phyloP scores from a whole-genome alignment of 495 filamentous ascomycete species.

The Venustampulla echinocandica region DNA sequence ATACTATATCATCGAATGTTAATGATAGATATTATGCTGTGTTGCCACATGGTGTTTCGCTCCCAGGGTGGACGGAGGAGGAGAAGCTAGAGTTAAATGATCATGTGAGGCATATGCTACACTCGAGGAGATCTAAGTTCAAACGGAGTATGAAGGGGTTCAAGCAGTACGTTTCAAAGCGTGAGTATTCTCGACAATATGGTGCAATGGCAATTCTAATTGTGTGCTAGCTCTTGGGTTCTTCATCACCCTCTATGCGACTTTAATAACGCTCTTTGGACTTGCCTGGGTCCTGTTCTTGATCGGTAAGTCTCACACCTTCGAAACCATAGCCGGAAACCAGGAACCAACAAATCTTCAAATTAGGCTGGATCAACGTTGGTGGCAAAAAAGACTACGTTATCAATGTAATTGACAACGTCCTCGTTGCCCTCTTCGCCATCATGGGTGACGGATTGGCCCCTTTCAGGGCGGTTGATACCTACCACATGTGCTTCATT shows the following conservation, averaged over 20 bases:
- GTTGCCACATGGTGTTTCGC: slow-evolving; percentile 51
- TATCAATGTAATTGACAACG: slow-evolving; percentile 68
- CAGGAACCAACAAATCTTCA: slow-evolving; percentile 17
- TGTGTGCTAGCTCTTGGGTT: slow-evolving; percentile 52
- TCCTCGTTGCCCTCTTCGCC: slow-evolving; percentile 69
- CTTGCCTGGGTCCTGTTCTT: slow-evolving; percentile 77
- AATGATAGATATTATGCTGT: slow-evolving; percentile 45
- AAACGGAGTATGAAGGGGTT: slow-evolving; percentile 69
- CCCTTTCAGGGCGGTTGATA: slow-evolving; percentile 68
- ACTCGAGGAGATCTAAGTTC: slow-evolving; percentile 66
- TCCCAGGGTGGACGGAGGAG: slow-evolving; percentile 60
- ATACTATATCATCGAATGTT: slow-evolving; percentile 37
- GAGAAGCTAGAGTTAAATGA: slow-evolving; percentile 69
- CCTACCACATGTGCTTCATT: slow-evolving; percentile 49
- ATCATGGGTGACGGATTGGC: slow-evolving; percentile 69
- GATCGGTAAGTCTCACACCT: slow-evolving; percentile 40
- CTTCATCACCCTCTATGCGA: slow-evolving; percentile 70
- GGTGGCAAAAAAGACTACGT: slow-evolving; percentile 57
- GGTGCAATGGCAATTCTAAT: neutral
- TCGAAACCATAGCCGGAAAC: slow-evolving; percentile 1
- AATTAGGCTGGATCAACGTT: slow-evolving; percentile 65
- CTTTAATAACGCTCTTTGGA: slow-evolving; percentile 70
- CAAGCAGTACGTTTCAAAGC: slow-evolving; percentile 60
- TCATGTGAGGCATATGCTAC: slow-evolving; percentile 72
- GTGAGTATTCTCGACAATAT: slow-evolving; percentile 22